Evolutionary conservation across 75 land plant species (phyloP), one percentile per base, ranked within the genome.

Genomic region (Adiantum capillusveneris): DNA sequence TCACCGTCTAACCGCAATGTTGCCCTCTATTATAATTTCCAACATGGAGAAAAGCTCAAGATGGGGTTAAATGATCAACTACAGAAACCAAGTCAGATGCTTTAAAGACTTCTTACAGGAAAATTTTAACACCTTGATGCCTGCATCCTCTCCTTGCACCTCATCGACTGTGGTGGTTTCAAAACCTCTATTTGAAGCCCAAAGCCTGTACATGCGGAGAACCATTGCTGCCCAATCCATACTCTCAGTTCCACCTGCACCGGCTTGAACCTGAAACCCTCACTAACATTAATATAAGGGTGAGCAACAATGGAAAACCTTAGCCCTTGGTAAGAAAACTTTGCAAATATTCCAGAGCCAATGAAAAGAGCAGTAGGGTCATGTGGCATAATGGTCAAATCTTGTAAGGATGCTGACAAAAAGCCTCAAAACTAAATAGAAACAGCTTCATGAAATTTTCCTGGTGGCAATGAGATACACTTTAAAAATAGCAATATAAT

Each of bases 221-320:
- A 93, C 75, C 95, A 93, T 93, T 31, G 90, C 61, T 28, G 98
- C 98, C 94, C 94, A 93, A 52, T 93, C 98, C 88, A 84, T 93
- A 67, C 98, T 93, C 63, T 93, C 98, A 28, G 87, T 83, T 44
- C 98, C 98, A 11, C 98, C 98, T 67, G 98, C 98, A 53, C 98
- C 98, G 36, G 96, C 90, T 76, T 94, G 98, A 45, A 94, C 87
- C 98, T 94, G 64, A 17, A 57, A 39, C 7, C 42, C 42, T 13
- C 42, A 39, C 13, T 39, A 9, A 13, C 42, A 9, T 39, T 39
- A 7, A 39, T 7, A 9, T 9, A 39, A 9, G 7, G 42, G 12
- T 39, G 12, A 39, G 7, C 42, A 39, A 13, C 13, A 7, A 13
- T 39, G 12, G 7, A 13, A 7, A 39, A 9, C 42, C 13, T 39